Evolutionary conservation across 371 early-diverging fungal species (phyloP), one percentile per base, ranked within the genome.

Genomic region (Syncephalastrum sp.): DNA sequence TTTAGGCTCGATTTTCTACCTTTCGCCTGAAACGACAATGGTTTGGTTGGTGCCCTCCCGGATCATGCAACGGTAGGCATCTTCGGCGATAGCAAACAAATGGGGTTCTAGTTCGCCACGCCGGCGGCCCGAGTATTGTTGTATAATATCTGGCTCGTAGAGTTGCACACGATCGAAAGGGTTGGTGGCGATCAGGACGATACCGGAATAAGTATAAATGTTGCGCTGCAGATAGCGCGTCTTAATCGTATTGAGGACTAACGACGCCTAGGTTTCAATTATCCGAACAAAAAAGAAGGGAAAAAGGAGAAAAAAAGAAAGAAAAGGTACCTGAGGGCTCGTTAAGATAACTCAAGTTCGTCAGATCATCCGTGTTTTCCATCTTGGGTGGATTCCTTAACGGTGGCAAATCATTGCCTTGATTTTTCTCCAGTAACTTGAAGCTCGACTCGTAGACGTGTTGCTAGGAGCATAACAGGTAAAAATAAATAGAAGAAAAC

Each of bases 181-280:
- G 75, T 99, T 99, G 64, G 95, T 87, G 41, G 99, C 97, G 52
- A 99, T 93, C 64, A 99, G 78, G 50, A 99, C 98, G 56, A 98
- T 94, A 50, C 99, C 99, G 23, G 98, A 97, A 68, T 97, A 98
- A n/a, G 99, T 99, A 73, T 99, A 99, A 59, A 97, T 96, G 72
- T 88, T 90, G 63, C 89, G 88, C 67, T 92, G 92, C 13, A 79
- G 73, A 64, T 96, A 98, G 49, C 97, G 87, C 4, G 91, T 83
- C 42, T 81, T 78, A 61, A 97, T 89, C 63, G 92, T 95, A 74
- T 95, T 89, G 59, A 97, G 81, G 4, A 98, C 96, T 74, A 59
- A 19, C 3, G 5, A 17, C 0, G 12, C 6, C 43, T 13, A 0
- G 2, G 6, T 42, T 43, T 29, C 51, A 16, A 17, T 51, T 38